Conservation (phyloP, 169 alveolate species). For the Cardiosporidium cionae region DNA sequence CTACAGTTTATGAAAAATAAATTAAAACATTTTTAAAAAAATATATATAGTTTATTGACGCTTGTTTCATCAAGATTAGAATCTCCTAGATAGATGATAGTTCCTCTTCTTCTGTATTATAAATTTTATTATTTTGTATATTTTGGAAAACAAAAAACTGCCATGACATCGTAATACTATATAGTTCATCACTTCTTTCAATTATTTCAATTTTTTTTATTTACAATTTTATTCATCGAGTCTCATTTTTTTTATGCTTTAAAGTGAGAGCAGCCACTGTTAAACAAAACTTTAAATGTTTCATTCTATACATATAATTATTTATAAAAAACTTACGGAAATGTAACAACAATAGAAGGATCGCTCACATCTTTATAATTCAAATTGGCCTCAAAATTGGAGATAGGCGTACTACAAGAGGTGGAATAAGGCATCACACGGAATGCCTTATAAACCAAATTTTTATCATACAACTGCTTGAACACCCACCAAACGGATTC, state of each 20-base stretch:
- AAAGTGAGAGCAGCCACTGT: neutral
- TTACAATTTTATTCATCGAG: neutral
- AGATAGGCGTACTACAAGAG: constrained; percentile 91
- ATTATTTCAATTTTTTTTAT: neutral
- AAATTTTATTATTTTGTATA: too few species aligned
- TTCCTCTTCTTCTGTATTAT: too few species aligned
- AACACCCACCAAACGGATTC: constrained; percentile 85
- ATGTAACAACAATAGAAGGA: constrained; percentile 89
- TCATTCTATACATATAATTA: neutral
- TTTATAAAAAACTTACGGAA: constrained; percentile 56
- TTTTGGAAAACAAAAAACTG: too few species aligned
- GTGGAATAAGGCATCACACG: constrained; percentile 97
- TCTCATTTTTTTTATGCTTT: neutral
- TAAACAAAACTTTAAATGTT: neutral
- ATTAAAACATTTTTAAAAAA: too few species aligned
- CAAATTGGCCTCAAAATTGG: constrained; percentile 94
- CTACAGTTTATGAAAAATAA: too few species aligned
- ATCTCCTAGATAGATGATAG: too few species aligned
- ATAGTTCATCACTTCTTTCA: too few species aligned
- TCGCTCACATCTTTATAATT: constrained; percentile 92
- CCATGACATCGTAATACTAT: too few species aligned
- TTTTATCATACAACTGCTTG: constrained; percentile 76
- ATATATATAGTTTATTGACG: too few species aligned
- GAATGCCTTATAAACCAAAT: constrained; percentile 12
- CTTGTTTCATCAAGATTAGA: too few species aligned